These are phyloP conservation scores for Ambrosiella cleistominuta DNA, from an alignment of 2,329 filamentous ascomycete genomes.

Conservation along the genomic window DNA sequence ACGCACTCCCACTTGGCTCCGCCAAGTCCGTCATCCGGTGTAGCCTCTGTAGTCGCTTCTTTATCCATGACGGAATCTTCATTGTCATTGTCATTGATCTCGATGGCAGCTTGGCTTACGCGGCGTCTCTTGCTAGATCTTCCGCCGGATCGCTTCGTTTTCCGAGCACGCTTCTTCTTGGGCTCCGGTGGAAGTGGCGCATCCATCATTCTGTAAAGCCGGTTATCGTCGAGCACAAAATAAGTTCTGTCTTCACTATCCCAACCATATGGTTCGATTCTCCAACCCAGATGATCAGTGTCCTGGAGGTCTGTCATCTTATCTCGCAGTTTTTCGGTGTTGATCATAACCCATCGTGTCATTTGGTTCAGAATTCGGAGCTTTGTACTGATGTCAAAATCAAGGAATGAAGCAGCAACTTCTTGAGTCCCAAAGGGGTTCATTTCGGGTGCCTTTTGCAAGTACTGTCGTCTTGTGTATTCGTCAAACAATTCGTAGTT, in stretches of 20 bases:
- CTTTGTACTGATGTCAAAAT: constrained; percentile 71
- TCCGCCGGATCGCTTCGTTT: constrained; percentile 26
- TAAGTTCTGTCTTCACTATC: constrained; percentile 75
- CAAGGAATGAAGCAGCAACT: constrained; percentile 52
- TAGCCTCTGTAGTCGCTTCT: constrained; percentile 16
- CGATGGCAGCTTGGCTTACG: constrained; percentile 4
- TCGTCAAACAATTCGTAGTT: constrained; percentile 83
- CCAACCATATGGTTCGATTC: constrained; percentile 74
- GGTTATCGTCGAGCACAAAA: constrained; percentile 83
- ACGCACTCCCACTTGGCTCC: constrained; percentile 82
- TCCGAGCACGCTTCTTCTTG: constrained; percentile 23
- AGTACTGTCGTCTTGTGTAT: constrained; percentile 76
- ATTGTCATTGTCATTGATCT: constrained; percentile 21
- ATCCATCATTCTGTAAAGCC: constrained; percentile 78
- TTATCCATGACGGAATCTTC: constrained; percentile 18
- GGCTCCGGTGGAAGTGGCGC: constrained; percentile 46
- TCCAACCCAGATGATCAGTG: constrained; percentile 64
- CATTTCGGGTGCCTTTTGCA: constrained; percentile 55
- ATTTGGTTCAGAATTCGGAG: constrained; percentile 71
- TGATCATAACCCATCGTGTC: constrained; percentile 74
- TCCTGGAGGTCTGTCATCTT: constrained; percentile 72
- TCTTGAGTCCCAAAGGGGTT: constrained; percentile 80
- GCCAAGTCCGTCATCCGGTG: constrained; percentile 47
- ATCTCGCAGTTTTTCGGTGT: constrained; percentile 72
- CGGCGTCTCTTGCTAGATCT: constrained; percentile 53